Evolutionary conservation across 2,329 filamentous ascomycete species (phyloP).

Genomic region (Penicillium sp.): DNA sequence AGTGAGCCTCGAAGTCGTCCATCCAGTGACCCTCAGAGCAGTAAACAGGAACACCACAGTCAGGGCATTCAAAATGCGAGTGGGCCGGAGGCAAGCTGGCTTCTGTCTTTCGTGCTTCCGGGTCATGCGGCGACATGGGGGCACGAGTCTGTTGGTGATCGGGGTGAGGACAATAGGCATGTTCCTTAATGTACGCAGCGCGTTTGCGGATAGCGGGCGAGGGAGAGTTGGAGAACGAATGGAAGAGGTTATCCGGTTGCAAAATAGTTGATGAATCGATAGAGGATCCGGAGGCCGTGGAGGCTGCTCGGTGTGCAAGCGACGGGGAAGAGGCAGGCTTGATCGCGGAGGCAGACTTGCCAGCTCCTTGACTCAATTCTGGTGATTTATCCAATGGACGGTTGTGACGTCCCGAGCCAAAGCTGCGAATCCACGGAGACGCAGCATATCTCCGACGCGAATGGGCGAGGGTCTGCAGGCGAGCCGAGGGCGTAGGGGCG

Average conservation of each 20-base stretch:
- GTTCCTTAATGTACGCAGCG: conserved; percentile 86
- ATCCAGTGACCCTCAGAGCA: conserved; percentile 95
- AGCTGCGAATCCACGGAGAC: conserved; percentile 27
- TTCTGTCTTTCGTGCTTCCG: conserved; percentile 58
- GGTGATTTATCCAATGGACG: conserved; percentile 18
- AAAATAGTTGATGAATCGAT: conserved; percentile 50
- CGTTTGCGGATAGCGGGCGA: conserved; percentile 83
- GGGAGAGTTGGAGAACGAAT: conserved; percentile 85
- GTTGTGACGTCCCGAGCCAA: conserved; percentile 28
- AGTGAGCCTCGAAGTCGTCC: conserved; percentile 88
- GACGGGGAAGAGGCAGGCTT: conserved; percentile 14
- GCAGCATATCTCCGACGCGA: conserved; percentile 26
- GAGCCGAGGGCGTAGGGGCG: conserved; percentile 21
- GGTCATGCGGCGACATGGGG: conserved; percentile 63
- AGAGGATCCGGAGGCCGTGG: conserved; percentile 22
- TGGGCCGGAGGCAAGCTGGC: conserved; percentile 68
- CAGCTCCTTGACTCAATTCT: conserved; percentile 10
- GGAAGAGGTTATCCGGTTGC: conserved; percentile 81
- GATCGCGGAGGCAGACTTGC: conserved; percentile 6
- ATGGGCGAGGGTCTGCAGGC: conserved; percentile 25
- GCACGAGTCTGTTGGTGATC: conserved; percentile 75
- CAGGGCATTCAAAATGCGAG: conserved; percentile 91
- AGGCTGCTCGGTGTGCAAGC: conserved; percentile 28
- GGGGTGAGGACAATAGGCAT: conserved; percentile 91
- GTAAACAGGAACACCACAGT: conserved; percentile 91